A percentile compares a stretch with the other conserved stretches of the same genome.
Evolutionary conservation across 179 eudicot genomes (phyloP).

Genomic region (Gypsophila paniculata): DNA sequence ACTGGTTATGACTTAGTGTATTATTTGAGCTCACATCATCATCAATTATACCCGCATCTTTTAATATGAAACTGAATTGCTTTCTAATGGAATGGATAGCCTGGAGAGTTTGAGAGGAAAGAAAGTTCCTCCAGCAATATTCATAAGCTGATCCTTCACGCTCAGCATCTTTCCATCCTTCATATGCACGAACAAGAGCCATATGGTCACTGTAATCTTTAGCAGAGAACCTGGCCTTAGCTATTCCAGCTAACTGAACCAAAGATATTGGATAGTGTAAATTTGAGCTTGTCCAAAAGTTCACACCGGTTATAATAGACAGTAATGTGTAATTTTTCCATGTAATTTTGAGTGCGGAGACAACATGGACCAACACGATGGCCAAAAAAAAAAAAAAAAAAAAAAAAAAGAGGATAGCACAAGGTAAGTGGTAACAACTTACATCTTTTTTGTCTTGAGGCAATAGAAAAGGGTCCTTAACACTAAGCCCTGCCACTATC

Average conservation of each 20-base stretch:
- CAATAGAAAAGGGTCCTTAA: slow-evolving; percentile 96
- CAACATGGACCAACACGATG: background rate
- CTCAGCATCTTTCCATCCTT: slow-evolving; percentile 99
- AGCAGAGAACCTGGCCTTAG: slow-evolving; percentile 96
- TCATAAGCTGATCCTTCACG: slow-evolving; percentile 97
- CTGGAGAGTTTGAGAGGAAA: slow-evolving; percentile 95
- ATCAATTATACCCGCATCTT: slow-evolving; percentile 76
- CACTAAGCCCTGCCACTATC: slow-evolving; percentile 94
- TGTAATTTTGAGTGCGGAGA: background rate
- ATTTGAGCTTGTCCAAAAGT: slow-evolving; percentile 6
- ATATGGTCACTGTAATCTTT: slow-evolving; percentile 99
- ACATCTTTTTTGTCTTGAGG: slow-evolving; percentile 98
- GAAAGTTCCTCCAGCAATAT: slow-evolving; percentile 97
- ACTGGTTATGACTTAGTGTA: slow-evolving; percentile 80
- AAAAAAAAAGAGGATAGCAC: background rate
- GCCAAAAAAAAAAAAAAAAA: no score
- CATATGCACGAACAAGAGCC: slow-evolving; percentile 99
- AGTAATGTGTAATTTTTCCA: no score
- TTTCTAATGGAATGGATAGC: slow-evolving; percentile 96
- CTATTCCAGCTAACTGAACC: slow-evolving; percentile 86
- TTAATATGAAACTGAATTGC: slow-evolving; percentile 76
- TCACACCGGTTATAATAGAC: background rate
- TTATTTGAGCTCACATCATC: slow-evolving; percentile 60
- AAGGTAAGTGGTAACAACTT: slow-evolving; percentile 37
- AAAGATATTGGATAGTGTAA: slow-evolving; percentile 15